Evolutionary conservation across 768 basidiomycete species (phyloP).

Genomic region (Suillus decipiens): DNA sequence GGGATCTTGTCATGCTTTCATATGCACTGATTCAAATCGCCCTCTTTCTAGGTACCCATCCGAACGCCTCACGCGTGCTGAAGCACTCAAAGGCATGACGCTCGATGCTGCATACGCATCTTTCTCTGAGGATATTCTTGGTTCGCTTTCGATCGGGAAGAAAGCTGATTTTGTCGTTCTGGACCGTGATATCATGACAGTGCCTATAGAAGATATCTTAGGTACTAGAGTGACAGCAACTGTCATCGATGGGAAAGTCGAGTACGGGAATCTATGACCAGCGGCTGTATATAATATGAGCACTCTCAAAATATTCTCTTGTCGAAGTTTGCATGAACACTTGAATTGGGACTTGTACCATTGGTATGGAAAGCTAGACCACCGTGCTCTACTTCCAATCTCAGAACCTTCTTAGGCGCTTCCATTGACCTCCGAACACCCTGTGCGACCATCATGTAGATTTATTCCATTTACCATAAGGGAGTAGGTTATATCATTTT

Average conservation of each 20-base stretch:
- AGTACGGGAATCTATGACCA: slow-evolving; percentile 49
- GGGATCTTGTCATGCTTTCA: slow-evolving; percentile 22
- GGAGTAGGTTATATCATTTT: too few species aligned
- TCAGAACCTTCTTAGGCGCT: too few species aligned
- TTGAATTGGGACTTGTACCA: neutral
- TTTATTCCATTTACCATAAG: too few species aligned
- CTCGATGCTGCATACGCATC: slow-evolving; percentile 87
- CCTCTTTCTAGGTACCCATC: slow-evolving; percentile 66
- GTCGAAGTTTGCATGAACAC: neutral
- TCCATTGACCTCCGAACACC: too few species aligned
- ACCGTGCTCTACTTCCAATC: too few species aligned
- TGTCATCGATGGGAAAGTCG: slow-evolving; percentile 70
- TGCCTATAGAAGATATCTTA: slow-evolving; percentile 62
- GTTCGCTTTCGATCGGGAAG: slow-evolving; percentile 76
- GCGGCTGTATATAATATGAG: neutral
- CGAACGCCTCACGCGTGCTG: slow-evolving; percentile 73
- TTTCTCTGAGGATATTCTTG: slow-evolving; percentile 70
- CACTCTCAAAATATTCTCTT: neutral
- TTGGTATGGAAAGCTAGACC: too few species aligned
- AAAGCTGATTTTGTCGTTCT: slow-evolving; percentile 88
- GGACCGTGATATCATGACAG: slow-evolving; percentile 76
- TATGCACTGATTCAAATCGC: neutral
- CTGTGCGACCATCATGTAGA: too few species aligned
- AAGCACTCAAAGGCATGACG: slow-evolving; percentile 92
- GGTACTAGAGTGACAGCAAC: slow-evolving; percentile 68